Conservation (phyloP, 331 rosid genomes). For the Quercus tomentella region DNA sequence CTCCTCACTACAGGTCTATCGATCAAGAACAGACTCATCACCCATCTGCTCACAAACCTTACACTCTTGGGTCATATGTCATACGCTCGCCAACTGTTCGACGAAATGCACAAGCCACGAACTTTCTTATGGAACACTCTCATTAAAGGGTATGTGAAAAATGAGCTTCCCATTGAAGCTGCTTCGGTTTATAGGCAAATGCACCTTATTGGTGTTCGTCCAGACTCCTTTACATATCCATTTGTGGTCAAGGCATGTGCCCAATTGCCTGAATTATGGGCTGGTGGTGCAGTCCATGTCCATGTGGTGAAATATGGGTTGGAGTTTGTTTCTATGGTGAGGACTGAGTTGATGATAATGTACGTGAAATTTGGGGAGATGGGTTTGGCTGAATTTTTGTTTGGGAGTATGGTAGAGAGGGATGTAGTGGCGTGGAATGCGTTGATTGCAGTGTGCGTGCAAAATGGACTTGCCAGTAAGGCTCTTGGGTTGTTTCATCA, state of each 20-base stretch:
- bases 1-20: conserved; percentile 35
- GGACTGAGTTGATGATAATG: conserved; percentile 34
- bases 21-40: conserved; percentile 37
- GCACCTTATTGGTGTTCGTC: conserved; percentile 23
- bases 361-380: conserved; percentile 22
- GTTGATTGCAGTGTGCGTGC: conserved; percentile 23
- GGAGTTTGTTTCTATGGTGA: conserved; percentile 28
- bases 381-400: conserved; percentile 23
- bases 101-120: conserved; percentile 37
- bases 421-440: conserved; percentile 38
- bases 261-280: conserved; percentile 6
- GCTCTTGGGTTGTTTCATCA: conserved; percentile 25
- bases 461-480: conserved; percentile 21
- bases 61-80: conserved; percentile 13
- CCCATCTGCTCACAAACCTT: conserved; percentile 17
- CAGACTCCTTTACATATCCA: conserved; percentile 33
- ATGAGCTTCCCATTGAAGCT: conserved; percentile 18
- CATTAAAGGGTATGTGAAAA: conserved; percentile 23
- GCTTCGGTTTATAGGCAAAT: conserved; percentile 25
- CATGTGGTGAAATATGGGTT: conserved; percentile 33
- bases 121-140: conserved; percentile 35
- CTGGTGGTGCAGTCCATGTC: conserved; percentile 14
- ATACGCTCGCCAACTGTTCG: conserved; percentile 34
- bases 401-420: conserved; percentile 26
- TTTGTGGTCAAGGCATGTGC: conserved; percentile 31